Evolutionary conservation across 768 basidiomycete species (phyloP).

Genomic region (Boletus reticulatus): DNA sequence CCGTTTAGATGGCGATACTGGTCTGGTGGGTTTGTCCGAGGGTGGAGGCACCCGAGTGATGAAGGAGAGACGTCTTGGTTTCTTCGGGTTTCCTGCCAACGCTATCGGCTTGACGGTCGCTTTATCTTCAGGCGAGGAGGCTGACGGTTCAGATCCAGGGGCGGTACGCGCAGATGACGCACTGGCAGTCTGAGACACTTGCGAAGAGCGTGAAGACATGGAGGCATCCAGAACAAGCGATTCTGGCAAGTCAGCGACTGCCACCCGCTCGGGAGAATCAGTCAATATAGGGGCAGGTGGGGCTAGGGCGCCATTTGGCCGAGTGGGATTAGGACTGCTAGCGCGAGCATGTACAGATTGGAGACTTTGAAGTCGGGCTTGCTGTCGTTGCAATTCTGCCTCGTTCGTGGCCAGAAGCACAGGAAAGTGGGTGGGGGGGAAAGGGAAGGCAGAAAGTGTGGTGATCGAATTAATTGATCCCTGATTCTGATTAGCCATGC

Average conservation of each 20-base stretch:
- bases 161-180: background rate
- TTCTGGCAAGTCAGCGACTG: conserved; percentile 4
- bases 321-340: conserved; percentile 14
- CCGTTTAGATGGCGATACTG: conserved; percentile 22
- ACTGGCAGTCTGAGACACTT: conserved; percentile 1
- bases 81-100: conserved; percentile 2
- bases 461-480: conserved; percentile 49
- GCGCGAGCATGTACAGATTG: conserved; percentile 15
- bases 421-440: conserved; percentile 71
- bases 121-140: background rate
- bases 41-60: conserved; percentile 16
- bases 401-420: conserved; percentile 43
- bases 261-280: conserved; percentile 22
- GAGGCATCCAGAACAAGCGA: background rate
- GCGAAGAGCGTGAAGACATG: conserved; percentile 5
- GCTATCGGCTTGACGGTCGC: background rate
- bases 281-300: conserved; percentile 12
- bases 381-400: conserved; percentile 25
- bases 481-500: conserved; percentile 17
- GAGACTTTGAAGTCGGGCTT: conserved; percentile 22
- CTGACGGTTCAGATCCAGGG: background rate
- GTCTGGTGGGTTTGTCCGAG: conserved; percentile 17
- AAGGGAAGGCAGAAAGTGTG: conserved; percentile 70
- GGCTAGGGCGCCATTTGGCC: background rate
- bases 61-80: conserved; percentile 21